These are phyloP conservation scores for Talaromyces stipitatus DNA, from an alignment of 495 filamentous ascomycete genomes.

Conservation along the genomic window DNA sequence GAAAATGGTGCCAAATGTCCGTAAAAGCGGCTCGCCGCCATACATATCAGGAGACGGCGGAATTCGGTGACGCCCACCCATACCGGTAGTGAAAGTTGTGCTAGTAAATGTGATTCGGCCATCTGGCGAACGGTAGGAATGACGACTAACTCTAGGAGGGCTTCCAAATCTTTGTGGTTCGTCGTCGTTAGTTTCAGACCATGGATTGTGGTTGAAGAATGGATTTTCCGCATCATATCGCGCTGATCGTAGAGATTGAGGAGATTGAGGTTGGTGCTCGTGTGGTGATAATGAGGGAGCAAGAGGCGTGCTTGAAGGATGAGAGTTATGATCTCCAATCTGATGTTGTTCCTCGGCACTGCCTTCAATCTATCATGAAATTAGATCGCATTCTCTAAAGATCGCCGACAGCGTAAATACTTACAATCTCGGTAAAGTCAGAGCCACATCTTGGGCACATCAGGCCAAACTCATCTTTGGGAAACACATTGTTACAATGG, in stretches of 20 bases:
- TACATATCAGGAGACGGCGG: neutral
- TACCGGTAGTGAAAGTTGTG: conserved; percentile 23
- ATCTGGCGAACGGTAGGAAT: conserved; percentile 40
- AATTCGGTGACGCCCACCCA: conserved; percentile 11
- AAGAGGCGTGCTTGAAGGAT: neutral
- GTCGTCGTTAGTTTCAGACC: conserved; percentile 26
- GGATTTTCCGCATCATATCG: conserved; percentile 12
- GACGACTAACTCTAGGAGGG: conserved; percentile 37
- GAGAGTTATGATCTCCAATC: neutral
- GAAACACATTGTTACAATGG: conserved; percentile 71
- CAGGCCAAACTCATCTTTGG: conserved; percentile 55
- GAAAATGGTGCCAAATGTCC: conserved; percentile 26
- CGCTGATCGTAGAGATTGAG: neutral
- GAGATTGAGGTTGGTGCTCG: neutral
- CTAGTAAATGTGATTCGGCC: conserved; percentile 32
- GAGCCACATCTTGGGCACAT: conserved; percentile 68
- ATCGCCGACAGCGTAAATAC: neutral
- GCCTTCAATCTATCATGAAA: conserved; percentile 14
- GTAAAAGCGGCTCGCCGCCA: conserved; percentile 18
- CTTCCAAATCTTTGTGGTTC: conserved; percentile 42
- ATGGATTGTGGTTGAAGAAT: conserved; percentile 31
- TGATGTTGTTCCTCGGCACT: conserved; percentile 10
- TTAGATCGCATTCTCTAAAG: conserved; percentile 30
- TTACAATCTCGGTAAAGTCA: conserved; percentile 77
- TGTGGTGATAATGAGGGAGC: neutral